Percentiles rank a stretch among this genome's conserved stretches.
Conservation (phyloP, 495 filamentous ascomycete genomes). For the Neurospora discreta region DNA sequence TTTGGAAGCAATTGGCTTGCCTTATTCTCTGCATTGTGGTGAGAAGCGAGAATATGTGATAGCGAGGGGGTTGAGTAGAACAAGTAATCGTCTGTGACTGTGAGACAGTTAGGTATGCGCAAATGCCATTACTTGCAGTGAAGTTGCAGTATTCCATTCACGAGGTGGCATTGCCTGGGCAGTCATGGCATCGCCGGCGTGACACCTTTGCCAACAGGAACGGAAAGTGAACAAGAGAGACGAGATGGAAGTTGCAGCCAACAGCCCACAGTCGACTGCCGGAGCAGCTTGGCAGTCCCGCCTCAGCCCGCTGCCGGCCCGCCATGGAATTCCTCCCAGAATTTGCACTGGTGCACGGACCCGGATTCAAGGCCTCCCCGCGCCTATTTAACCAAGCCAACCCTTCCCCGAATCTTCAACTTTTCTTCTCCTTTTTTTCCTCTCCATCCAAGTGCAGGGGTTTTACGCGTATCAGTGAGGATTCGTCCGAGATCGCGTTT, state of each 20-base stretch:
- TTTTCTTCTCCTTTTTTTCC: constrained; percentile 10
- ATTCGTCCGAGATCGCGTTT: constrained; percentile 45
- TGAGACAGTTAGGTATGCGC: background rate
- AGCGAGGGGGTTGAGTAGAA: background rate
- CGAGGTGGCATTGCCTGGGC: background rate
- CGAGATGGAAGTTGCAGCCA: background rate
- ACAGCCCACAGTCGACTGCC: background rate
- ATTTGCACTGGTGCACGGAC: constrained; percentile 17
- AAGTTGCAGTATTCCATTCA: background rate
- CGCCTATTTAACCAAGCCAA: constrained; percentile 7
- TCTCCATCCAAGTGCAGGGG: constrained; percentile 32
- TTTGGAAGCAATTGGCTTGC: background rate
- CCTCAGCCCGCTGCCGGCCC: background rate
- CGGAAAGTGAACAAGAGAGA: background rate
- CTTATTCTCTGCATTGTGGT: background rate
- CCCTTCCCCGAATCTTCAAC: background rate
- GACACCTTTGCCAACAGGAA: background rate
- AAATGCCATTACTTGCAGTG: background rate
- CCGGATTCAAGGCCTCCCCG: background rate
- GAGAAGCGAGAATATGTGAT: background rate
- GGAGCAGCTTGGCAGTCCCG: background rate
- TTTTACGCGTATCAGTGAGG: constrained; percentile 43
- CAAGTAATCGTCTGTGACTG: background rate
- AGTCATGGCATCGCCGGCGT: background rate
- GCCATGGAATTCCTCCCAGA: background rate